A percentile compares a stretch with the other conserved stretches of the same genome.
phyloP scores from a whole-genome alignment of 768 basidiomycete species.

The Russula dissimulans region DNA sequence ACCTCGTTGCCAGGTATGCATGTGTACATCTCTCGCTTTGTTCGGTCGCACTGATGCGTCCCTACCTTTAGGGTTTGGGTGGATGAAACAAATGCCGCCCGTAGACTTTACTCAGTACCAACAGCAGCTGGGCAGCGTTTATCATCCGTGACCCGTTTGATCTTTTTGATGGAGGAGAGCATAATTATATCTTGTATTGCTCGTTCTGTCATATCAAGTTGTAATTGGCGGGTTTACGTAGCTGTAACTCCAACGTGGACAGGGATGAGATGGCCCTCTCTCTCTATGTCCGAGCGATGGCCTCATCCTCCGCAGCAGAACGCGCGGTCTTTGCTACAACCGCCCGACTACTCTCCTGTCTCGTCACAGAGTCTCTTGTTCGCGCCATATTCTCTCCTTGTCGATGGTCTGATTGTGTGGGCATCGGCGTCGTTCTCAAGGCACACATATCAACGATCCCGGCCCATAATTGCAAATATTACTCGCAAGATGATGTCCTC shows the following conservation, averaged over 20 bases:
- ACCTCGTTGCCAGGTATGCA: conserved; percentile 16
- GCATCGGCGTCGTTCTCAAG: conserved; percentile 35
- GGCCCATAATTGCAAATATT: conserved; percentile 15
- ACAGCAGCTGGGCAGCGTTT: background rate
- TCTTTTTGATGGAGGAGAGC: background rate
- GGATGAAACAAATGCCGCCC: conserved; percentile 20
- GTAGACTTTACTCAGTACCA: conserved; percentile 3
- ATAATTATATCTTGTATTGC: background rate
- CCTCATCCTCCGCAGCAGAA: background rate
- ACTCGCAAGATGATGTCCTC: conserved; percentile 32
- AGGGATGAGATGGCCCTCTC: background rate
- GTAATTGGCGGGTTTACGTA: too few species aligned
- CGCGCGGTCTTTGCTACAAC: conserved; percentile 39
- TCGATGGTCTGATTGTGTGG: conserved; percentile 27
- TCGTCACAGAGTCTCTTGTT: conserved; percentile 48
- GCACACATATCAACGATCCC: conserved; percentile 19
- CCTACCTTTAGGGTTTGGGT: conserved; percentile 11
- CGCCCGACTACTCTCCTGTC: conserved; percentile 45
- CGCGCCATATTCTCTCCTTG: conserved; percentile 40
- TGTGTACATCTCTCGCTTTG: background rate
- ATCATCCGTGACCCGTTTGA: background rate
- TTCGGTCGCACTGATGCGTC: background rate
- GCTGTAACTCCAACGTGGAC: too few species aligned
- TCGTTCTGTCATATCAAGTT: too few species aligned
- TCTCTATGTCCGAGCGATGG: background rate